Base-by-base conservation (phyloP, 495 filamentous ascomycete genomes). In the Aspergillus indologenus region DNA sequence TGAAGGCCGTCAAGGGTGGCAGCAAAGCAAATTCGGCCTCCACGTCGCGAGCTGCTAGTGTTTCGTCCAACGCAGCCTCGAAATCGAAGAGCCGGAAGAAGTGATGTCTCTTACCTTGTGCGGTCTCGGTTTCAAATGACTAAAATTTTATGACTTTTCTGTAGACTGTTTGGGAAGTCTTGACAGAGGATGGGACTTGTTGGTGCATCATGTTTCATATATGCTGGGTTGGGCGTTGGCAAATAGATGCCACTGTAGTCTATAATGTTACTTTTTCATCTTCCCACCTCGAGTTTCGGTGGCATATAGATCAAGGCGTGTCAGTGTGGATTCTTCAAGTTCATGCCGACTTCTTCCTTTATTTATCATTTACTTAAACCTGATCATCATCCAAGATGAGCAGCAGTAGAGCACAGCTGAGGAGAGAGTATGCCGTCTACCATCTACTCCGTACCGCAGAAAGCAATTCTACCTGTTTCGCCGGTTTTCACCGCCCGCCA, bases 31-130 rank as follows among this genome's bases (percentile, higher is more conserved):
- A 73, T 15, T 83, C 80, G 0, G 66, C 78, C 0, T 68, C 74
- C 19, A 83, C 78, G 5, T 87, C 84, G 5, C 73, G 85, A 29
- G 85, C 83, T 43, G 78, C 75, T 23, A 87, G 85, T 66, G 79
- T 85, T 21, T 78, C 78, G 7, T 81, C 81, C 15, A 83, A 72
- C 53, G 71, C 76, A 12, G 75, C 73, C 19, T 63, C 75, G 18
- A 83, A 82, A 60, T 62, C 70, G 0, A 83, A 82, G 67, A 71
- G 67, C 43, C 69, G 70, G 19, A 86, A 85, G 73, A 76, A 68
- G 61, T 80, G 61, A 77, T 57, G 5, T n/a, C 17, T 51, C 21
- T 49, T 29, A 29, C n/a, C 47, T 26, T 20, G 21, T 26, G 34
- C 49, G 45, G 18, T 40, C 45, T 53, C 52, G 44, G 5, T 45